Evolutionary conservation across 2,329 filamentous ascomycete genomes (phyloP), one percentile per base, ranked within the genome.

Genomic region (Dothiorella sarmentorum): DNA sequence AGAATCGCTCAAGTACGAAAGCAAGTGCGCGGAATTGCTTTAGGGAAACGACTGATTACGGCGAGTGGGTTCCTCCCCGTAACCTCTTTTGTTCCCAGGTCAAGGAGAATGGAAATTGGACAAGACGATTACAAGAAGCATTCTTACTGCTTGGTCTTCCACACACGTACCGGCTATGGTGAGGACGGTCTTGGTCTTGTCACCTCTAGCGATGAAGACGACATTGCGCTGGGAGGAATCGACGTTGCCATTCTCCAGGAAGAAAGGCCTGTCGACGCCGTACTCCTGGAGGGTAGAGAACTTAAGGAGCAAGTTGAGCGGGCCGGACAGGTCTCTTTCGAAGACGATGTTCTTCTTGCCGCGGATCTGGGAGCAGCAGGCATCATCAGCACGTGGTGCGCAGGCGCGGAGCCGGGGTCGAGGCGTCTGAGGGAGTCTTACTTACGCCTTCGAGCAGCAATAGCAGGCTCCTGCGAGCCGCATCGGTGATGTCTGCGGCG

Each of bases 341-440:
- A 99, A 88, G 55, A 99, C 89, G 62, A 99, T 81, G 70, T 97
- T 97, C 82, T 99, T 99, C 84, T 97, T 99, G 66, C 95, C 95
- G 71, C 93, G 90, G 64, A 97, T 91, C 94, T 99, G 60, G 42
- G 24, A 43, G 45, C n/a, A 24, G 37, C 15, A n/a, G 24, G 22
- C 20, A 44, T 11, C 20, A 33, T 56, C 42, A 56, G 31, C 33
- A 33, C 27, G 49, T 37, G 33, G 9, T 31, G 4, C 7, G 18
- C 4, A 6, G 17, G n/a, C 22, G 35, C 37, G 56, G 35, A 26
- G 26, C 20, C 9, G 35, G 31, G 26, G 26, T 17, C 17, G 44
- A 20, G 15, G 44, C 15, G 31, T 18, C 35, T 56, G 20, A 20
- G 60, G 64, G 64, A 68, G 66, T 72, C 75, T 77, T 77, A 89